These are phyloP conservation scores for Tremella mesenterica DNA, from an alignment of 768 basidiomycete genomes.

Conservation along the genomic window DNA sequence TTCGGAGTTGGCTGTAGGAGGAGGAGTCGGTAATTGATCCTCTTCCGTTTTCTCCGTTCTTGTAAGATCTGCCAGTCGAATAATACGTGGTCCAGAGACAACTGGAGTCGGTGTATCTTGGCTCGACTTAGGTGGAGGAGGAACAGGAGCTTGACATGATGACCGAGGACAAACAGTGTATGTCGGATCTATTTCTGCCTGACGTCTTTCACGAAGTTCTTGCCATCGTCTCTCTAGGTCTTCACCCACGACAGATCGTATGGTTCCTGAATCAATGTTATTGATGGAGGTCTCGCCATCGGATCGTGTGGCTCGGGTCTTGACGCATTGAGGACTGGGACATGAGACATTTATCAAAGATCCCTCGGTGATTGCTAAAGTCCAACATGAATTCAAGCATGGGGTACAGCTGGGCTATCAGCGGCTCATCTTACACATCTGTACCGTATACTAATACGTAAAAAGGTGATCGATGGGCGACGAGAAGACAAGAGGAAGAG, in stretches of 20 bases:
- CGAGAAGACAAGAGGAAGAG: too few relatives aligned
- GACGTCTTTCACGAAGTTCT: slow-evolving; percentile 64
- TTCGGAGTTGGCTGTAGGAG: slow-evolving; percentile 34
- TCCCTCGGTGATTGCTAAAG: slow-evolving; percentile 68
- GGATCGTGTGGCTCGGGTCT: slow-evolving; percentile 40
- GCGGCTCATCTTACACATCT: background rate
- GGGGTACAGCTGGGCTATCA: slow-evolving; percentile 52
- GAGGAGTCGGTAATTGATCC: background rate
- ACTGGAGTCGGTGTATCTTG: slow-evolving; percentile 13
- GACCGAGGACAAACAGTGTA: slow-evolving; percentile 71
- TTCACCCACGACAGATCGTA: slow-evolving; percentile 60
- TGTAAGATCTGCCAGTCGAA: slow-evolving; percentile 25
- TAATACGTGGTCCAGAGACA: slow-evolving; percentile 12
- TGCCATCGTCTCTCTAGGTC: slow-evolving; percentile 63
- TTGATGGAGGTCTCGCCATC: slow-evolving; percentile 9
- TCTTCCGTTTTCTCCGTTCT: background rate
- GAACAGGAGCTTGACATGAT: slow-evolving; percentile 71
- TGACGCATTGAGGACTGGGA: slow-evolving; percentile 72
- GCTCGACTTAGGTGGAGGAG: slow-evolving; percentile 48
- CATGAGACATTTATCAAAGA: slow-evolving; percentile 68
- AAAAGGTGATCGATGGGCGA: background rate
- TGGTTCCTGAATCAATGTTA: slow-evolving; percentile 59
- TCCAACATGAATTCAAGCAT: slow-evolving; percentile 76
- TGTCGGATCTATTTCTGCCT: slow-evolving; percentile 68
- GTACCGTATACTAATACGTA: too few relatives aligned